Evolutionary conservation across 768 basidiomycete species (phyloP).

Genomic region (Naganishia randhawae): DNA sequence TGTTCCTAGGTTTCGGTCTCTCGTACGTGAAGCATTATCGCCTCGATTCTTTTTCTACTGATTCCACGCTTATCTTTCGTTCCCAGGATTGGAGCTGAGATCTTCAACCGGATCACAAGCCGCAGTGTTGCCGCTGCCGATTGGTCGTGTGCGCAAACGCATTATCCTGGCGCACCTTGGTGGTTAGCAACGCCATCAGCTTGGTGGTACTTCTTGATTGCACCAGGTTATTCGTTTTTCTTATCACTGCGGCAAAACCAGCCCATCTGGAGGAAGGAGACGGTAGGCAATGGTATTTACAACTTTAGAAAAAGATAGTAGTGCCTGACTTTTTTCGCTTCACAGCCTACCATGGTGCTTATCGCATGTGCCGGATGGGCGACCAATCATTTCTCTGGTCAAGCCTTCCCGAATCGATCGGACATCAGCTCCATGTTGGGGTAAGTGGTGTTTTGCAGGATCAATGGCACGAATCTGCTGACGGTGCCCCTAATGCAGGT

Average conservation of each 20-base stretch:
- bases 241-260: conserved; percentile 52
- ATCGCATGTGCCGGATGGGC: conserved; percentile 72
- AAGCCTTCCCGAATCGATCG: conserved; percentile 62
- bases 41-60: background rate
- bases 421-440: conserved; percentile 77
- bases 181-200: conserved; percentile 66
- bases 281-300: conserved; percentile 29
- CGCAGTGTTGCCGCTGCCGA: conserved; percentile 57
- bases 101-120: conserved; percentile 62
- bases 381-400: conserved; percentile 25
- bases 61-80: no score
- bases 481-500: conserved; percentile 48
- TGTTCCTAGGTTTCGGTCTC: conserved; percentile 62
- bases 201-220: conserved; percentile 61
- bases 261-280: conserved; percentile 51
- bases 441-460: conserved; percentile 45
- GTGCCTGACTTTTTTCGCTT: conserved; percentile 1
- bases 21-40: conserved; percentile 46
- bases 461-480: background rate
- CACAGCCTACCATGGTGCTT: conserved; percentile 53
- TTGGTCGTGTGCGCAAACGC: conserved; percentile 61
- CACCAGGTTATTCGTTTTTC: conserved; percentile 50
- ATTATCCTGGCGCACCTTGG: conserved; percentile 64
- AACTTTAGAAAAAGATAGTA: background rate
- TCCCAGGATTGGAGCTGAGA: conserved; percentile 61